phyloP scores from a whole-genome alignment of 2,329 filamentous ascomycete genomes.

The Aspergillus sp. region DNA sequence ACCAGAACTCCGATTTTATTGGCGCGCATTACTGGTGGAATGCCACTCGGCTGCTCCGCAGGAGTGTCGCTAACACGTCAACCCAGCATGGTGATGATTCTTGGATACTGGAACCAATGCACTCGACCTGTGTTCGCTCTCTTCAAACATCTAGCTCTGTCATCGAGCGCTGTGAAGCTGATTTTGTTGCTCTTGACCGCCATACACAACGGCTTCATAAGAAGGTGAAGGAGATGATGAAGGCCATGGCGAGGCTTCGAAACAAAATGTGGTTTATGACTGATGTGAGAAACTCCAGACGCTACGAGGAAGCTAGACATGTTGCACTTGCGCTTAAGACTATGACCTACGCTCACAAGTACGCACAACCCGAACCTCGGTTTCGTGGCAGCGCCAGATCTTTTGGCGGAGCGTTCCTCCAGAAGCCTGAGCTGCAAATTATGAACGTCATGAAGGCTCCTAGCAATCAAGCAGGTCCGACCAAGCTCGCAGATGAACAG shows the following conservation, averaged over 20 bases:
- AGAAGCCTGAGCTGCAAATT: conserved; percentile 79
- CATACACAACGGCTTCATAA: conserved; percentile 76
- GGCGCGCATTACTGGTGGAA: conserved; percentile 83
- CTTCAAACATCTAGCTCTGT: conserved; percentile 32
- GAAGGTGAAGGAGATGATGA: conserved; percentile 72
- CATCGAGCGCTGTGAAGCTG: conserved; percentile 38
- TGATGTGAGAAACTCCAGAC: conserved; percentile 84
- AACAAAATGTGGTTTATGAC: conserved; percentile 99
- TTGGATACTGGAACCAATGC: conserved; percentile 72
- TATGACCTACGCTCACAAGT: conserved; percentile 65
- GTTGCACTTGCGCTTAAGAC: conserved; percentile 85
- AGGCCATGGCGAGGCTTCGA: conserved; percentile 70
- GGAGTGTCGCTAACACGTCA: conserved; percentile 57
- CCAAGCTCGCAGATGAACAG: conserved; percentile 95
- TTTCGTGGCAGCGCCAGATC: conserved; percentile 47
- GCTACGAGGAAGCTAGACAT: conserved; percentile 82
- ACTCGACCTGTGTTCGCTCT: conserved; percentile 50
- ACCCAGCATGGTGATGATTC: conserved; percentile 59
- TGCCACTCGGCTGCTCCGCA: conserved; percentile 70
- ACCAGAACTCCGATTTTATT: conserved; percentile 77
- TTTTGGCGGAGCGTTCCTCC: conserved; percentile 61
- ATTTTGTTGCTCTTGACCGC: conserved; percentile 76
- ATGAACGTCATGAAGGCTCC: conserved; percentile 82
- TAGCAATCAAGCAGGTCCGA: conserved; percentile 82
- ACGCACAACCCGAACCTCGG: conserved; percentile 31